A percentile compares a stretch with the other conserved stretches of the same genome.
Evolutionary conservation across 2,329 filamentous ascomycete species (phyloP).

Genomic region (Zymoseptoria tritici): DNA sequence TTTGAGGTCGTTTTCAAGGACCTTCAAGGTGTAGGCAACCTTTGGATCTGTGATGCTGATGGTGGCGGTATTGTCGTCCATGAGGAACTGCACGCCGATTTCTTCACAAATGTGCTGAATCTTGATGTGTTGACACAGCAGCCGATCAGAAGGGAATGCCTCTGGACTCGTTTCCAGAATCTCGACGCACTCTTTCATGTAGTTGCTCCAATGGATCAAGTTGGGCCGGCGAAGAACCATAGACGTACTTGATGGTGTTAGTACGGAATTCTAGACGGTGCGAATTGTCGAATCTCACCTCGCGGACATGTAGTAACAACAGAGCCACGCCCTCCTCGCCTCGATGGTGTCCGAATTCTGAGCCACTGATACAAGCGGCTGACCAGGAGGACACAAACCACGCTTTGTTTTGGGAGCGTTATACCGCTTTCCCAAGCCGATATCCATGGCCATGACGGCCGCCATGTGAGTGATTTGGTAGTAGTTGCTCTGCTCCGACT

Average conservation of each 20-base stretch:
- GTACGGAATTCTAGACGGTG: background rate
- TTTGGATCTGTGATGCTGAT: conserved; percentile 49
- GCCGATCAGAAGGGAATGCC: conserved; percentile 49
- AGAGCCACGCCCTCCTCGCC: conserved; percentile 51
- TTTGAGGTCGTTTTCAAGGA: conserved; percentile 48
- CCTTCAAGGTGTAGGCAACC: conserved; percentile 48
- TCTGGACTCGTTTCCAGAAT: conserved; percentile 51
- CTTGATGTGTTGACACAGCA: conserved; percentile 51
- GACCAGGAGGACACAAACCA: conserved; percentile 28
- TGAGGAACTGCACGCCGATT: conserved; percentile 49
- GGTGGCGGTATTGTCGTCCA: conserved; percentile 46
- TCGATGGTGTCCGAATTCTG: conserved; percentile 48
- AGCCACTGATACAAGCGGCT: conserved; percentile 19
- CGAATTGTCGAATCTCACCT: conserved; percentile 31
- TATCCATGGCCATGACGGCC: conserved; percentile 73
- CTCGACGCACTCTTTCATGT: conserved; percentile 56
- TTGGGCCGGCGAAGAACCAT: conserved; percentile 53
- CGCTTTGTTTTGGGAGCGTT: conserved; percentile 31
- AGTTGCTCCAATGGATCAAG: conserved; percentile 53
- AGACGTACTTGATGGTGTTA: conserved; percentile 39
- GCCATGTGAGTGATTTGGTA: conserved; percentile 80
- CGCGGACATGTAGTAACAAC: conserved; percentile 55
- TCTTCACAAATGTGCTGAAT: conserved; percentile 53
- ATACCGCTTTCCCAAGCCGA: conserved; percentile 61
- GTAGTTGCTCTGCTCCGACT: conserved; percentile 81